Percentiles rank a stretch among this genome's conserved stretches.
Conservation (phyloP, 176 grass and related monocot species). For the Cenchrus purpureus region DNA sequence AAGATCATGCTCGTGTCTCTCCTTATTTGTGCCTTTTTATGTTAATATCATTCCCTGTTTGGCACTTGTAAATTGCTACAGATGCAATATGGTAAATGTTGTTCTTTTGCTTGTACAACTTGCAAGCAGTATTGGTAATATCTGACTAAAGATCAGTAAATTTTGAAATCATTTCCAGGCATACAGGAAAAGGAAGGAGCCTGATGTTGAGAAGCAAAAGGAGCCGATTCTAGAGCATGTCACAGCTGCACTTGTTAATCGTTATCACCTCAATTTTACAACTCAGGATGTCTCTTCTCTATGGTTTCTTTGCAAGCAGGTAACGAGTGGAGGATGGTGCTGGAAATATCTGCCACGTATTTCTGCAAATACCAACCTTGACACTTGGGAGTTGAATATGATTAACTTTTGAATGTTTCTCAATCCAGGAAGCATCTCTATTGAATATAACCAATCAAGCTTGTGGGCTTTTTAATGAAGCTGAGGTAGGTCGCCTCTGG, state of each 20-base stretch:
- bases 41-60: background rate
- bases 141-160: constrained; percentile 8
- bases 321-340: background rate
- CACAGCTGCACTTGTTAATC: constrained; percentile 63
- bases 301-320: constrained; percentile 99
- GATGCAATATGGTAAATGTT: background rate
- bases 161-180: constrained; percentile 55
- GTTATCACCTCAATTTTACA: constrained; percentile 79
- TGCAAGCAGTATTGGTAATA: background rate
- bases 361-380: background rate
- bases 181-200: constrained; percentile 82
- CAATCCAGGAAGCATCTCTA: constrained; percentile 91
- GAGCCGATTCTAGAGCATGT: constrained; percentile 82
- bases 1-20: background rate
- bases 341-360: background rate
- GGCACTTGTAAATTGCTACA: background rate
- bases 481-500: constrained; percentile 57
- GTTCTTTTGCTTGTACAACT: constrained; percentile 9
- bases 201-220: constrained; percentile 86
- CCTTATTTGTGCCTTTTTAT: background rate
- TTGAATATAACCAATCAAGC: constrained; percentile 94
- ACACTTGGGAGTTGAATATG: constrained; percentile 13
- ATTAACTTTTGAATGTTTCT: constrained; percentile 27
- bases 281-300: constrained; percentile 82
- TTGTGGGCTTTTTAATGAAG: constrained; percentile 89